phyloP scores from a whole-genome alignment of 2,329 filamentous ascomycete genomes.

The Daldinia eschscholtzii region DNA sequence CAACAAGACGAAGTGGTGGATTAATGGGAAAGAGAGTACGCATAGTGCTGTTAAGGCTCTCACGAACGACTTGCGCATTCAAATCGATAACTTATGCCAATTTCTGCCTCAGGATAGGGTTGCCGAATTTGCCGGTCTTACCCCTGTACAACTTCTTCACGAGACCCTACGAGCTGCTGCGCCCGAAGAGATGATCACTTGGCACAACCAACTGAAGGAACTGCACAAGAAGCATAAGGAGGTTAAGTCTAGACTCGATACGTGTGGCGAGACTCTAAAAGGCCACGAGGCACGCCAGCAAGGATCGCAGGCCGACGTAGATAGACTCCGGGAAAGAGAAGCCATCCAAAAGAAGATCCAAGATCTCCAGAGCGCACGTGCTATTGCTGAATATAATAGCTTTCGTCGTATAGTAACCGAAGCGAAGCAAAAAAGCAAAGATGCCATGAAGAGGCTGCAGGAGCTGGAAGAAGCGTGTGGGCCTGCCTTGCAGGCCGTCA shows the following conservation, averaged over 20 bases:
- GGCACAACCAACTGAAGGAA: conserved; percentile 80
- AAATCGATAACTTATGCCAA: conserved; percentile 97
- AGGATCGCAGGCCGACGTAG: conserved; percentile 82
- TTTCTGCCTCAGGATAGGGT: conserved; percentile 97
- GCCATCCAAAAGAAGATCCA: conserved; percentile 73
- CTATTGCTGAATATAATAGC: conserved; percentile 74
- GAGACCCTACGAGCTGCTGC: conserved; percentile 93
- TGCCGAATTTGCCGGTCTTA: conserved; percentile 89
- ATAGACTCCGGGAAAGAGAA: conserved; percentile 81
- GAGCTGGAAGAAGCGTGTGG: conserved; percentile 70
- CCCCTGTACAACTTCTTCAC: conserved; percentile 82
- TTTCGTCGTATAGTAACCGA: conserved; percentile 62
- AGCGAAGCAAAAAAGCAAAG: conserved; percentile 67
- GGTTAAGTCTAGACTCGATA: conserved; percentile 68
- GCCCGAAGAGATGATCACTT: conserved; percentile 80
- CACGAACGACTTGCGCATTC: conserved; percentile 81
- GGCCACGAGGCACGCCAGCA: conserved; percentile 80
- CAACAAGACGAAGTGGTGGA: conserved; percentile 81
- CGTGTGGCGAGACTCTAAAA: conserved; percentile 72
- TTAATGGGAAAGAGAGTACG: conserved; percentile 75
- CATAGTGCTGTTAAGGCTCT: conserved; percentile 76
- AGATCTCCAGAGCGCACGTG: conserved; percentile 73
- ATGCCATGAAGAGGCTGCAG: conserved; percentile 68
- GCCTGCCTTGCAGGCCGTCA: conserved; percentile 77
- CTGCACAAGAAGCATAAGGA: conserved; percentile 78